These are phyloP conservation scores for Aschersonia sp. DNA, from an alignment of 2,329 filamentous ascomycete genomes.

Conservation along the genomic window DNA sequence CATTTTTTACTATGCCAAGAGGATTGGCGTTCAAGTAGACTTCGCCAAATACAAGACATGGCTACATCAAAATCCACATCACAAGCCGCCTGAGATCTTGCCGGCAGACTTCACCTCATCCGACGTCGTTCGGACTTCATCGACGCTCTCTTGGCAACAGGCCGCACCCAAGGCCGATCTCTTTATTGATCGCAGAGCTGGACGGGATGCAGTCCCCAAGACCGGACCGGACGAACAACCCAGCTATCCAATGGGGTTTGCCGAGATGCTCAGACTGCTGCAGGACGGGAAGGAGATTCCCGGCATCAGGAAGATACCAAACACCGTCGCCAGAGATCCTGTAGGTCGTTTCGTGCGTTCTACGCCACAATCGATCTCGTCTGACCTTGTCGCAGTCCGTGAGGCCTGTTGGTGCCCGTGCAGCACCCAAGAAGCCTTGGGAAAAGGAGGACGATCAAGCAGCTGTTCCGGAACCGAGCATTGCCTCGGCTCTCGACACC, in stretches of 20 bases:
- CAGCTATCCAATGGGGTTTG: conserved; percentile 69
- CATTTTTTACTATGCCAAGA: conserved; percentile 48
- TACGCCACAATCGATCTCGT: neutral
- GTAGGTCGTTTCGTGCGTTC: conserved; percentile 25
- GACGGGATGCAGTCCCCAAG: conserved; percentile 8
- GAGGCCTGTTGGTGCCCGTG: conserved; percentile 30
- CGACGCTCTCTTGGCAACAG: conserved; percentile 29
- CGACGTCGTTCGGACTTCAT: neutral
- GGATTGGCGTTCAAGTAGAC: conserved; percentile 40
- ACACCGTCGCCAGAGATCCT: conserved; percentile 59
- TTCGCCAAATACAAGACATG: conserved; percentile 55
- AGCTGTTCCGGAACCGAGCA: conserved; percentile 8
- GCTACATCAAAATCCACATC: conserved; percentile 24
- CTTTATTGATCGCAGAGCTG: conserved; percentile 24
- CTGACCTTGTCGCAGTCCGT: conserved; percentile 20
- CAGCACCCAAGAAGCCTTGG: conserved; percentile 56
- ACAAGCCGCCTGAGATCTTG: conserved; percentile 19
- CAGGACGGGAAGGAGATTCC: conserved; percentile 71
- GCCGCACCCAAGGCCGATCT: conserved; percentile 33
- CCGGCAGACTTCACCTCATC: conserved; percentile 15
- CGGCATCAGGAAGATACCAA: conserved; percentile 75
- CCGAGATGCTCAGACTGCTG: conserved; percentile 74
- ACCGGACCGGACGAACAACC: conserved; percentile 31
- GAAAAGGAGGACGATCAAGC: conserved; percentile 38
- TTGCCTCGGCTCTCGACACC: conserved; percentile 15